Evolutionary conservation across 352 stramenopile species (phyloP), one percentile per base, ranked within the genome.

Genomic region (Aphanomyces astaci): DNA sequence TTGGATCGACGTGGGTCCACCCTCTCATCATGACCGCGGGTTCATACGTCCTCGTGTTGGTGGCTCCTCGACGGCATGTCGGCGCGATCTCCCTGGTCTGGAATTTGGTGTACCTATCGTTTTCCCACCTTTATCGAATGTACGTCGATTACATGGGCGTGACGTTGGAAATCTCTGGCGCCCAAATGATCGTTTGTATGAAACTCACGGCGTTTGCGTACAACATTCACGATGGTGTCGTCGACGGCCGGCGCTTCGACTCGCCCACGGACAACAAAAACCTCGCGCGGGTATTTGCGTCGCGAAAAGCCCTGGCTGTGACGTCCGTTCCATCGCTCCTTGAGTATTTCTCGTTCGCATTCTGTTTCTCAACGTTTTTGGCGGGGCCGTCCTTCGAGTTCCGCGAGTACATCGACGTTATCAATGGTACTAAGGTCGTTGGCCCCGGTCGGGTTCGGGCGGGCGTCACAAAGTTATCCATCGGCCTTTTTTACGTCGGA

Each of bases 181-280:
- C 82, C 19, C 89, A 97, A 76, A 97, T 97, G 93, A 77, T 98
- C 53, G 78, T 98, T 24, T 91, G 96, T 27, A 98, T 98, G 78
- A 98, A 98, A 75, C 85, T 99, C 39, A 98, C 96, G 65, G 95
- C 92, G 76, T 97, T 98, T 71, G 95, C 92, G n/a, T 98, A 91
- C 83, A 99, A 99, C 75, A 88, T 98, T 64, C 96, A 97, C 74
- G 96, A 99, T 71, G 94, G 94, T 49, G 85, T 84, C 0, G 78
- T 92, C 19, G 77, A 82, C 66, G 78, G 24, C 17, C 85, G 75
- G 75, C 78, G 1, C 67, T 70, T 31, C 27, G 57, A 54, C 9
- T 71, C 28, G 52, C 36, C 28, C 39, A 75, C 55, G 7, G 53
- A 70, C 48, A 71, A 60, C 53, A 64, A n/a, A 43, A 45, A 63